A percentile compares a stretch with the other conserved stretches of the same genome.
Conservation (phyloP, 148 eudicot species). For the Arbutus unedo region DNA sequence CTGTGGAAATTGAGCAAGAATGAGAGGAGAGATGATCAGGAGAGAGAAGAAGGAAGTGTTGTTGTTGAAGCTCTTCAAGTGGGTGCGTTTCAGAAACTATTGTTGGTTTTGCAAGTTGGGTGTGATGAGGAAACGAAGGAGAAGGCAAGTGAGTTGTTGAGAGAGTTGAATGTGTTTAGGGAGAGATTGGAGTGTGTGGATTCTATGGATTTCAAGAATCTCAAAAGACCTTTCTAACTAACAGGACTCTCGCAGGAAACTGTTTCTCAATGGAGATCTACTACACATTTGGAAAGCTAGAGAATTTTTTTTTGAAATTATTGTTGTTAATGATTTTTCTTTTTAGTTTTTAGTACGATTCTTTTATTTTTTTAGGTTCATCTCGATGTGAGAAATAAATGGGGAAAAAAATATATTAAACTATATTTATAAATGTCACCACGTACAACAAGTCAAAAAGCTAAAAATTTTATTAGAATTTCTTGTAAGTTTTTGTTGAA, state of each 20-base stretch:
- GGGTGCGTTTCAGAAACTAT: conserved; percentile 81
- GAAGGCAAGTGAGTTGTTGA: conserved; percentile 62
- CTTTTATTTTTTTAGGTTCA: background rate
- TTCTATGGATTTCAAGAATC: conserved; percentile 64
- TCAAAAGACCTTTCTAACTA: conserved; percentile 57
- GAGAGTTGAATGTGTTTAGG: conserved; percentile 52
- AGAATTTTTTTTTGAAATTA: background rate
- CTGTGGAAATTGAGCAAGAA: conserved; percentile 51
- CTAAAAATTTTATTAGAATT: too few species aligned
- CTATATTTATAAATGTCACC: too few species aligned
- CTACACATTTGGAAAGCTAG: background rate
- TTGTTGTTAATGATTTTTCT: background rate
- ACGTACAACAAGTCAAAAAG: too few species aligned
- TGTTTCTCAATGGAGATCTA: background rate
- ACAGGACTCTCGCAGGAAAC: background rate
- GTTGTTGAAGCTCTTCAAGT: conserved; percentile 64
- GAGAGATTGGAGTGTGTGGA: conserved; percentile 62
- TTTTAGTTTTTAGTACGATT: background rate
- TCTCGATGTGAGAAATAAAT: background rate
- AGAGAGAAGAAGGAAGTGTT: conserved; percentile 35
- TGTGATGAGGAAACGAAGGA: conserved; percentile 55
- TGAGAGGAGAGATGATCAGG: conserved; percentile 22
- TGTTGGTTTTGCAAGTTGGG: conserved; percentile 70
- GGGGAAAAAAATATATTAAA: background rate
- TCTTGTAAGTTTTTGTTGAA: too few species aligned